phyloP scores from a whole-genome alignment of 1,284 basidiomycete species.

The Binderoboletus segoi region DNA sequence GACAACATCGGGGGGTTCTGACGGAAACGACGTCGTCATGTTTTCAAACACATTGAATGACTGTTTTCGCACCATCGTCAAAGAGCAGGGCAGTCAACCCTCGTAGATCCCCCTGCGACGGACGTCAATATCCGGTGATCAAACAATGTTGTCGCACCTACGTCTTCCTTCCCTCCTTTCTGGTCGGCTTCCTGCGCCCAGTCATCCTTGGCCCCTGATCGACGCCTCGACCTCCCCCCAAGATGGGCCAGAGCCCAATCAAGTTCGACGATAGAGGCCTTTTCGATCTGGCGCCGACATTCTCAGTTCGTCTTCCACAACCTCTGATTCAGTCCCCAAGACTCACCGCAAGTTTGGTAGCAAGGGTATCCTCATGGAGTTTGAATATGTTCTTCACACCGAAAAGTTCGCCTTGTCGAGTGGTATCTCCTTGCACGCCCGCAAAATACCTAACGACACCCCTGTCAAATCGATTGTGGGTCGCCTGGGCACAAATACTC shows the following conservation, averaged over 20 bases:
- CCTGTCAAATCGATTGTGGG: not conserved
- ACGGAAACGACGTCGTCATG: not conserved
- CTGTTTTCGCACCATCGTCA: constrained; percentile 55
- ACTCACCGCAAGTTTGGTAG: constrained; percentile 72
- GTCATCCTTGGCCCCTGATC: constrained; percentile 41
- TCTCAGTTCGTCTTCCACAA: not conserved
- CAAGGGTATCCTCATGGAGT: constrained; percentile 70
- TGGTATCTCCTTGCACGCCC: constrained; percentile 76
- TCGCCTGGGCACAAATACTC: not conserved
- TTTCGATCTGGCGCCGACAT: constrained; percentile 60
- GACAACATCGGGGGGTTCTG: constrained; percentile 36
- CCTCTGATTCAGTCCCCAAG: not conserved
- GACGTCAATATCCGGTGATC: not conserved
- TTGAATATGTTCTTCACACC: constrained; percentile 82
- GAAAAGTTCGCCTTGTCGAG: constrained; percentile 78
- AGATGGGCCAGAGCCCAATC: constrained; percentile 79
- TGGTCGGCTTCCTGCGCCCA: constrained; percentile 54
- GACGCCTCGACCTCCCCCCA: constrained; percentile 45
- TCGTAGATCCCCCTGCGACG: constrained; percentile 51
- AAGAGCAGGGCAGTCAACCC: constrained; percentile 70
- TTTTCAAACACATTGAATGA: not conserved
- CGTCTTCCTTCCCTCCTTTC: constrained; percentile 56
- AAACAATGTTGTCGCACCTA: constrained; percentile 26
- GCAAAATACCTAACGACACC: constrained; percentile 64
- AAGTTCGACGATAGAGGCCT: constrained; percentile 66